Evolutionary conservation across 805 yeast species (phyloP).

Genomic region (Candida qinlingensis): DNA sequence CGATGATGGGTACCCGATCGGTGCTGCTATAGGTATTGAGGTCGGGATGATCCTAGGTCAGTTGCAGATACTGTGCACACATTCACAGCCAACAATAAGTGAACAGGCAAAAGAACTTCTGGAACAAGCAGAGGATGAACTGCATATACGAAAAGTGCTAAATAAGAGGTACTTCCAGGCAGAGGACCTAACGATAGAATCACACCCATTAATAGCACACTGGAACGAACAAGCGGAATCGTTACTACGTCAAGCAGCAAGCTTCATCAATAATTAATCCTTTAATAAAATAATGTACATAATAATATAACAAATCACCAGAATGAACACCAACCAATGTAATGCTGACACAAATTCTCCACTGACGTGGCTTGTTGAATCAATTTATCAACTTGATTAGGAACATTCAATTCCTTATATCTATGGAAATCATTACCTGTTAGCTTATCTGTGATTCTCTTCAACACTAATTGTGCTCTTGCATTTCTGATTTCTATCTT

Average conservation of each 20-base stretch:
- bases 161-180: slow-evolving; percentile 44
- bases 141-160: slow-evolving; percentile 55
- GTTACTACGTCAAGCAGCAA: slow-evolving; percentile 1
- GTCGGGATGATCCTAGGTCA: slow-evolving; percentile 63
- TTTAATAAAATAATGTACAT: slow-evolving; percentile 1
- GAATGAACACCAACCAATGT: slow-evolving; percentile 98
- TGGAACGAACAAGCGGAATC: slow-evolving; percentile 34
- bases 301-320: slow-evolving; percentile 49
- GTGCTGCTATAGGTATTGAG: slow-evolving; percentile 61
- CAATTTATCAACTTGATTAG: slow-evolving; percentile 87
- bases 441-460: slow-evolving; percentile 85
- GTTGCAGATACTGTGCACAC: slow-evolving; percentile 31
- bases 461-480: slow-evolving; percentile 84
- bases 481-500: slow-evolving; percentile 73
- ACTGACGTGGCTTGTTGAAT: slow-evolving; percentile 96
- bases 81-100: slow-evolving; percentile 15
- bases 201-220: slow-evolving; percentile 31
- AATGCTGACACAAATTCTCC: slow-evolving; percentile 93
- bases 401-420: slow-evolving; percentile 64
- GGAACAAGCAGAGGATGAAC: slow-evolving; percentile 42
- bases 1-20: slow-evolving; percentile 71
- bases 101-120: slow-evolving; percentile 22
- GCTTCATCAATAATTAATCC: background rate
- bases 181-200: slow-evolving; percentile 32
- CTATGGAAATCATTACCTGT: slow-evolving; percentile 90